These are phyloP conservation scores for Aspergillus mulundensis DNA, from an alignment of 495 filamentous ascomycete species.

Conservation along the genomic window DNA sequence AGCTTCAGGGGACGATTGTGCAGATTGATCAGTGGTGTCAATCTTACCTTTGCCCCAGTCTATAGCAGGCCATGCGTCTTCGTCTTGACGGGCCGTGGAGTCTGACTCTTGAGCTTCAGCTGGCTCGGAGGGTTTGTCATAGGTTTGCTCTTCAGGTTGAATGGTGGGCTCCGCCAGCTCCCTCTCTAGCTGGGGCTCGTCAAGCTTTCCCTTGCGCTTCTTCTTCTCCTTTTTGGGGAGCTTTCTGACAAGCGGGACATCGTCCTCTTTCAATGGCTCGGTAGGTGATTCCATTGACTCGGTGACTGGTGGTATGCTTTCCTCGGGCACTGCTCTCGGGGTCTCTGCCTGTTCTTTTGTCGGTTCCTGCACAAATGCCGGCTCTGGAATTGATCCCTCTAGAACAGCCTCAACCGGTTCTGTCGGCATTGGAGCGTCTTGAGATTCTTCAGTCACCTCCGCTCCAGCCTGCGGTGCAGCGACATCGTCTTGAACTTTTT, in stretches of 20 bases:
- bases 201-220: slow-evolving; percentile 18
- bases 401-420: not conserved
- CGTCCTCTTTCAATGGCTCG: slow-evolving; percentile 10
- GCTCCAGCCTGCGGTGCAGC: not conserved
- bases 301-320: not conserved
- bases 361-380: not conserved
- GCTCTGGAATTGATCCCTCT: not conserved
- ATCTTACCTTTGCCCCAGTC: slow-evolving; percentile 34
- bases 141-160: not conserved
- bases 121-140: not conserved
- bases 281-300: not conserved
- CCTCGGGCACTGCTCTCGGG: not conserved
- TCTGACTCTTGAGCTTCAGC: slow-evolving; percentile 15
- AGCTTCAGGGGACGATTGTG: slow-evolving; percentile 22
- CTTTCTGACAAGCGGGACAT: slow-evolving; percentile 3
- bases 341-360: not conserved
- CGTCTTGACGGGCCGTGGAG: slow-evolving; percentile 18
- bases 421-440: not conserved
- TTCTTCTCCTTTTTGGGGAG: slow-evolving; percentile 24
- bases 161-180: not conserved
- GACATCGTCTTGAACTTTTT: slow-evolving; percentile 1
- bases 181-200: slow-evolving; percentile 14
- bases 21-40: slow-evolving; percentile 22
- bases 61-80: slow-evolving; percentile 36
- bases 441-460: not conserved